Evolutionary conservation across 805 yeast genomes (phyloP).

Genomic region (Saturnispora quitensis): DNA sequence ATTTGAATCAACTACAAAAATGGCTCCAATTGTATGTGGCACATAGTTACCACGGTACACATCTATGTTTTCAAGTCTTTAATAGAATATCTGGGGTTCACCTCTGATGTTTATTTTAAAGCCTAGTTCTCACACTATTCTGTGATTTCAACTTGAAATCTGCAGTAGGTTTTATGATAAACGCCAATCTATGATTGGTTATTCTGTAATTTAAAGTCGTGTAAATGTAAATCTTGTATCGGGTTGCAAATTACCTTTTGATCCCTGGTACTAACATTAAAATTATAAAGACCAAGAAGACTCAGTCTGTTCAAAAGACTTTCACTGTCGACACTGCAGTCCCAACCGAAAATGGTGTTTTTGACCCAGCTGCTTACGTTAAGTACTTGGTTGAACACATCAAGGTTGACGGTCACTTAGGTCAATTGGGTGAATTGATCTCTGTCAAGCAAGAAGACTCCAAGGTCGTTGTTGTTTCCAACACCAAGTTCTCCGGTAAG

Average conservation of each 20-base stretch:
- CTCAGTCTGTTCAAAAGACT: conserved; percentile 69
- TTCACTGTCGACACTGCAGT: conserved; percentile 94
- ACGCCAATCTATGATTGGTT: background rate
- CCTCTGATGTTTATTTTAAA: conserved; percentile 17
- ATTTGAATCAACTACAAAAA: conserved; percentile 11
- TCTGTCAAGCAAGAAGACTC: conserved; percentile 79
- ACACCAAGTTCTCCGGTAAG: conserved; percentile 97
- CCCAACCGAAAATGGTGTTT: conserved; percentile 95
- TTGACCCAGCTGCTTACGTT: conserved; percentile 95
- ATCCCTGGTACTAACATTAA: conserved; percentile 8
- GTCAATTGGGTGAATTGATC: conserved; percentile 95
- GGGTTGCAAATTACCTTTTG: background rate
- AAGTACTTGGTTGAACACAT: conserved; percentile 98
- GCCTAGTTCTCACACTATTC: conserved; percentile 20
- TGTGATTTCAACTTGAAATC: conserved; percentile 6
- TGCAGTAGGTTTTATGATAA: conserved; percentile 11
- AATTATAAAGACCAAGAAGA: conserved; percentile 56
- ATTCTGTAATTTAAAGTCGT: conserved; percentile 8
- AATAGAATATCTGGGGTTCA: conserved; percentile 21
- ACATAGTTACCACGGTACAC: conserved; percentile 1
- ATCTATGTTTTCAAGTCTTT: conserved; percentile 10
- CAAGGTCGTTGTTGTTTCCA: conserved; percentile 80
- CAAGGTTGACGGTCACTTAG: conserved; percentile 94
- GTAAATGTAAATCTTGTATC: background rate
- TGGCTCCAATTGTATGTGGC: conserved; percentile 32